phyloP scores from a whole-genome alignment of 1,139 yeast species.

The Nakaseomyces glabratus region DNA sequence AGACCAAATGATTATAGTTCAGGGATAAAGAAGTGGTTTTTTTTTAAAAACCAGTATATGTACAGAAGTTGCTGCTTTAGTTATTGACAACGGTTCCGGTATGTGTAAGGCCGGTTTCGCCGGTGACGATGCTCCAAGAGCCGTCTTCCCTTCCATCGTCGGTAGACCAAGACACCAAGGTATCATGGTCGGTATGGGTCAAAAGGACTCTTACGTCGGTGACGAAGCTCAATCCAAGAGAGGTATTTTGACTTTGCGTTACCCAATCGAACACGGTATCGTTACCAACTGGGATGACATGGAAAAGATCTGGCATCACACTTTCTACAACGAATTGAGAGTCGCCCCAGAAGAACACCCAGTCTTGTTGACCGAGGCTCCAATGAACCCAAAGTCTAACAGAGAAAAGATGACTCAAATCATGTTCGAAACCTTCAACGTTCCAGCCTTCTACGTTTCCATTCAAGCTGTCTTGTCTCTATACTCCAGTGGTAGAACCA shows the following conservation, averaged over 20 bases:
- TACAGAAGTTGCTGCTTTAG: constrained; percentile 39
- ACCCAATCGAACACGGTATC: constrained; percentile 99
- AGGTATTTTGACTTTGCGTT: constrained; percentile 97
- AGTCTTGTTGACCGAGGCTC: constrained; percentile 95
- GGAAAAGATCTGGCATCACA: constrained; percentile 99
- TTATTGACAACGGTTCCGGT: constrained; percentile 99
- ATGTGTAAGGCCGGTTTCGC: constrained; percentile 99
- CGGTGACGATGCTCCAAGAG: constrained; percentile 99
- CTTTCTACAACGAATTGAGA: constrained; percentile 94
- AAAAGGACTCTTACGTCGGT: constrained; percentile 98
- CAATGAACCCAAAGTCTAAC: constrained; percentile 98
- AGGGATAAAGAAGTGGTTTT: constrained; percentile 1
- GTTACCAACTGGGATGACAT: constrained; percentile 99
- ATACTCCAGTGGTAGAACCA: constrained; percentile 99
- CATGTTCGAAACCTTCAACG: constrained; percentile 97
- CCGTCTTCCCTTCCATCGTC: constrained; percentile 99
- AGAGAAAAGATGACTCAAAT: constrained; percentile 99
- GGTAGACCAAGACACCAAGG: constrained; percentile 99
- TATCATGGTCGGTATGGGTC: constrained; percentile 99
- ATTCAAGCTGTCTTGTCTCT: constrained; percentile 97
- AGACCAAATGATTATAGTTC: too few species aligned
- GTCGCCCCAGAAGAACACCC: constrained; percentile 99
- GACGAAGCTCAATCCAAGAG: constrained; percentile 99
- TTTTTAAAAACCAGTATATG: too few species aligned
- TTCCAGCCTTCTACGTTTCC: constrained; percentile 97